phyloP scores from a whole-genome alignment of 225 moss, liverwort and hornwort species.

The Anthoceros angustus region DNA sequence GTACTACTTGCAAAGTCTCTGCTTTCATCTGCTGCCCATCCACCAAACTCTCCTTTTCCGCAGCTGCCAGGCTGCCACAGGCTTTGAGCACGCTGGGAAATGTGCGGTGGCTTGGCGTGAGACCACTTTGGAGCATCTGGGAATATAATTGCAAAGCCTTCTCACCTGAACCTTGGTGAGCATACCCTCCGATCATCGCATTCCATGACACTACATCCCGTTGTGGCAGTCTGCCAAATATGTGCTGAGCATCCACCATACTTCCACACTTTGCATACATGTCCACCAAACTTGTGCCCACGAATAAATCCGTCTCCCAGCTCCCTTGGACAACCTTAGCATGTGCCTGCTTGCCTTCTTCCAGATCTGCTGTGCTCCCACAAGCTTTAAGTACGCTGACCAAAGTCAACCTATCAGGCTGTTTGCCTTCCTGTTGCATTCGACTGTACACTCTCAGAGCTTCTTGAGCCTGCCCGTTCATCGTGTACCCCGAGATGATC shows the following conservation, averaged over 20 bases:
- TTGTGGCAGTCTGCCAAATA: not conserved
- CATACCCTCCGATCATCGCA: constrained; percentile 2
- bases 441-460: not conserved
- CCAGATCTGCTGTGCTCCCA: not conserved
- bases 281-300: not conserved
- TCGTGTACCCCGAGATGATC: not conserved
- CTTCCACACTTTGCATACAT: not conserved
- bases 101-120: not conserved
- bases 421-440: not conserved
- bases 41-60: not conserved
- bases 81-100: not conserved
- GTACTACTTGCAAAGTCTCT: not conserved
- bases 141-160: not conserved
- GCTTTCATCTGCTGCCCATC: not conserved
- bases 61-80: not conserved
- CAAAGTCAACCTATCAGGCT: not conserved
- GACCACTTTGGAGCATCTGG: not conserved
- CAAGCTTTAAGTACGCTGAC: not conserved
- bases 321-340: not conserved
- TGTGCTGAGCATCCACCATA: not conserved
- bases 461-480: not conserved
- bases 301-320: not conserved
- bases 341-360: not conserved
- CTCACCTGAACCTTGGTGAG: not conserved
- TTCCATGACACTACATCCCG: not conserved